phyloP scores from a whole-genome alignment of 768 basidiomycete genomes.

The Lactarius deliciosus region DNA sequence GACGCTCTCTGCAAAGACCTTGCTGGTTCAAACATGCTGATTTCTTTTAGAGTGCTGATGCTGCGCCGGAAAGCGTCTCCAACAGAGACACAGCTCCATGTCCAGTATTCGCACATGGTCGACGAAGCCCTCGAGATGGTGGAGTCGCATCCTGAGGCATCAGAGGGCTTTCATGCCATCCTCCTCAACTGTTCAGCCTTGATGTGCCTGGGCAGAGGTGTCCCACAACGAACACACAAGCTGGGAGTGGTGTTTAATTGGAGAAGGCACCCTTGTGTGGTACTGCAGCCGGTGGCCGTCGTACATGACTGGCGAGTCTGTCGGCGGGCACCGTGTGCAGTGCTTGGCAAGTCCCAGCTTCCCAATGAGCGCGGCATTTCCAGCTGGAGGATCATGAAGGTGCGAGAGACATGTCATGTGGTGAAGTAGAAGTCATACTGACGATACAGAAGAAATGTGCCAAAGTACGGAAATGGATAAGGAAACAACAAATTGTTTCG shows the following conservation, averaged over 20 bases:
- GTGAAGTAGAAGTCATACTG: conserved; percentile 13
- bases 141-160: neutral
- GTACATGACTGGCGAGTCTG: neutral
- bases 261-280: conserved; percentile 3
- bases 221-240: neutral
- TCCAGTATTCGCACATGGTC: conserved; percentile 13
- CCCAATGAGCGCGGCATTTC: neutral
- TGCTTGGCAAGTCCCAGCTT: conserved; percentile 3
- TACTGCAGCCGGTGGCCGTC: conserved; percentile 11
- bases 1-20: neutral
- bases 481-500: conserved; percentile 13
- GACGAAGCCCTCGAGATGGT: conserved; percentile 25
- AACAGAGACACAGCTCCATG: conserved; percentile 21
- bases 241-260: neutral
- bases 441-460: conserved; percentile 28
- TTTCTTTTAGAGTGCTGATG: conserved; percentile 23
- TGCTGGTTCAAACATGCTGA: conserved; percentile 1
- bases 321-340: conserved; percentile 1
- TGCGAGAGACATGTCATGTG: conserved; percentile 15
- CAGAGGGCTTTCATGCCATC: neutral
- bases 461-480: conserved; percentile 22
- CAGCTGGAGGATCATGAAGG: conserved; percentile 12
- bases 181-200: neutral
- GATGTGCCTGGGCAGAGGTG: neutral
- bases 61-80: conserved; percentile 25